Evolutionary conservation across 2,329 filamentous ascomycete species (phyloP).

Genomic region (Stachybotrys echinatus): DNA sequence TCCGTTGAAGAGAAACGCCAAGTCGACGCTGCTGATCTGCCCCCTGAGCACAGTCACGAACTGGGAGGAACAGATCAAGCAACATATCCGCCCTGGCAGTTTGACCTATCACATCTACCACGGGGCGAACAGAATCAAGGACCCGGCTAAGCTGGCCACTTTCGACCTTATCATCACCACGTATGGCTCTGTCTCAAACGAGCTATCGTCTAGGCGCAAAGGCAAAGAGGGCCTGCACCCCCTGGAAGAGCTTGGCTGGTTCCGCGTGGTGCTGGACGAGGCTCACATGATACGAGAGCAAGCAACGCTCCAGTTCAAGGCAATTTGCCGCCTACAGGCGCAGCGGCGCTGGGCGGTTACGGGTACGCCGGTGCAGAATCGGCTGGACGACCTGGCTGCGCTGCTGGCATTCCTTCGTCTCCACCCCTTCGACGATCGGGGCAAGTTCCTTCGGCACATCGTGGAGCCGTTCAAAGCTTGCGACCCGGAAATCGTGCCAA

Average conservation of each 20-base stretch:
- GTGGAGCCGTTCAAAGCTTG: slow-evolving; percentile 81
- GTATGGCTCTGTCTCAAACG: slow-evolving; percentile 81
- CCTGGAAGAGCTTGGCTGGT: slow-evolving; percentile 79
- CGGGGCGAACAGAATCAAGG: slow-evolving; percentile 68
- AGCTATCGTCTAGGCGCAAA: slow-evolving; percentile 61
- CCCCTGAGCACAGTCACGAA: slow-evolving; percentile 89
- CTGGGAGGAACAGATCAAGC: slow-evolving; percentile 88
- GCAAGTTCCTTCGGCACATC: slow-evolving; percentile 74
- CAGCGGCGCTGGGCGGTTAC: slow-evolving; percentile 94
- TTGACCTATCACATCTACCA: slow-evolving; percentile 82
- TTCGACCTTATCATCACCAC: slow-evolving; percentile 89
- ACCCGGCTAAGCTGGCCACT: slow-evolving; percentile 60
- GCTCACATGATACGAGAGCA: slow-evolving; percentile 92
- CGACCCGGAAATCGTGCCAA: slow-evolving; percentile 76
- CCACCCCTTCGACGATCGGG: slow-evolving; percentile 75
- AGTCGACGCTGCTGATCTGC: slow-evolving; percentile 79
- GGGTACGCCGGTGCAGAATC: slow-evolving; percentile 92
- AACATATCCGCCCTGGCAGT: slow-evolving; percentile 63
- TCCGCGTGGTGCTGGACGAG: slow-evolving; percentile 89
- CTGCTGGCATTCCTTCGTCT: slow-evolving; percentile 81
- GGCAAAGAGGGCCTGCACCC: slow-evolving; percentile 57
- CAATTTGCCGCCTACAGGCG: slow-evolving; percentile 73
- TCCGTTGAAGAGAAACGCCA: slow-evolving; percentile 59
- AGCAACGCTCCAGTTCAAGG: slow-evolving; percentile 74
- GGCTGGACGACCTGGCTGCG: slow-evolving; percentile 82